Evolutionary conservation across 169 alveolate genomes (phyloP), one percentile per base, ranked within the genome.

Genomic region (Pseudocohnilembus persalinus): DNA sequence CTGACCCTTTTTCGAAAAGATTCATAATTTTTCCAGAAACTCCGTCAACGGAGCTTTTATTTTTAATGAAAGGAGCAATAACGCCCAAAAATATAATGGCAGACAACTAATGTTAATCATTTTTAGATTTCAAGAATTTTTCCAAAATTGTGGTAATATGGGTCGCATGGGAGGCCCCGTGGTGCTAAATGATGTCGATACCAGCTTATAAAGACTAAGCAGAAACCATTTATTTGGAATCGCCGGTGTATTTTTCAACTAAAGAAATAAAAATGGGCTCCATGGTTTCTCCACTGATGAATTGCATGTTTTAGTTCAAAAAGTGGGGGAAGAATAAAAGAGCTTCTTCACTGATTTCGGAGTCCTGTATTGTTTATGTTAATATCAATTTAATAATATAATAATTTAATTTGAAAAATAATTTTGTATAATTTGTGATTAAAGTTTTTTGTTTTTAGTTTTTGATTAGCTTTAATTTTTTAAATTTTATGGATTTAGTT

Each of bases 341-440:
- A 64, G 76, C 26, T 79, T 79, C 84, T 64, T 79, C 84, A 79
- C 73, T 79, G 32, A 49, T 79, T 29, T 79, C 29, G 27, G 34
- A 0, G 31, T 79, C 76, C 28, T 49, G 49, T 1, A 68, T 33
- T 28, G 31, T 32, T 77, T 77, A 68, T 0, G 83, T 73, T n/a
- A 27, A 73, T 73, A 29, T 34, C 83, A 33, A 73, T 77, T 33
- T 33, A 31, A 35, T 75, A 75, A 29, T 75, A 25, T 27, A 27
- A 27, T 31, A 29, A 75, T 31, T 31, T 75, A 29, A 75, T 25
- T 75, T 73, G 76, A 11, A 11, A 11, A 11, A 73, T 25, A 27
- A 31, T 28, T 29, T 1, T 29, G 31, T 11, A 6, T 4, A 27
- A 25, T 28, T 75, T 75, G 26, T 26, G 0, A 26, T 75, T 31